These are phyloP conservation scores for Pezicula rhizophila DNA, from an alignment of 2,329 filamentous ascomycete genomes.

Conservation along the genomic window DNA sequence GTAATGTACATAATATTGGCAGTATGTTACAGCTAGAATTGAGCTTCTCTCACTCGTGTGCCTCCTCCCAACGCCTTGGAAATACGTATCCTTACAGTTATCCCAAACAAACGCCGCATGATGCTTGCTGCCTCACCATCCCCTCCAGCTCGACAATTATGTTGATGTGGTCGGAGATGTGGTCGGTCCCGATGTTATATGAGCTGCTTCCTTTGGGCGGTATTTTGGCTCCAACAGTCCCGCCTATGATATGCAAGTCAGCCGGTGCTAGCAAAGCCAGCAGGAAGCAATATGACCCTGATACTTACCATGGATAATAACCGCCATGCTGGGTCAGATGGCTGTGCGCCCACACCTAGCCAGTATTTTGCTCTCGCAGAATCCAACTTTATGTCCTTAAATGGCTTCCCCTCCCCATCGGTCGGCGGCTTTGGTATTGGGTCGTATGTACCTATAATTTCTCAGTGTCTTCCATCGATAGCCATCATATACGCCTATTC, in stretches of 20 bases:
- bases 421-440: conserved; percentile 57
- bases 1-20: neutral
- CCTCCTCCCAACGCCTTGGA: neutral
- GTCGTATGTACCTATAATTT: conserved; percentile 53
- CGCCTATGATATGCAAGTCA: conserved; percentile 14
- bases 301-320: conserved; percentile 68
- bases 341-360: conserved; percentile 94
- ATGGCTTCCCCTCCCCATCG: conserved; percentile 59
- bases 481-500: neutral
- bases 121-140: neutral
- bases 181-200: neutral
- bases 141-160: neutral
- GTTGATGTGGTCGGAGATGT: neutral
- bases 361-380: conserved; percentile 80
- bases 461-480: conserved; percentile 1
- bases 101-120: neutral
- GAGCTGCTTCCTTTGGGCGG: conserved; percentile 1
- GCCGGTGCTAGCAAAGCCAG: neutral
- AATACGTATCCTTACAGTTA: neutral
- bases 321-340: conserved; percentile 83
- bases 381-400: conserved; percentile 91
- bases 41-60: neutral
- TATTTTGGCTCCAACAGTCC: conserved; percentile 28
- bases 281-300: neutral
- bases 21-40: neutral